These are phyloP conservation scores for Termitomyces titanicus DNA, from an alignment of 768 basidiomycete genomes.

Conservation along the genomic window DNA sequence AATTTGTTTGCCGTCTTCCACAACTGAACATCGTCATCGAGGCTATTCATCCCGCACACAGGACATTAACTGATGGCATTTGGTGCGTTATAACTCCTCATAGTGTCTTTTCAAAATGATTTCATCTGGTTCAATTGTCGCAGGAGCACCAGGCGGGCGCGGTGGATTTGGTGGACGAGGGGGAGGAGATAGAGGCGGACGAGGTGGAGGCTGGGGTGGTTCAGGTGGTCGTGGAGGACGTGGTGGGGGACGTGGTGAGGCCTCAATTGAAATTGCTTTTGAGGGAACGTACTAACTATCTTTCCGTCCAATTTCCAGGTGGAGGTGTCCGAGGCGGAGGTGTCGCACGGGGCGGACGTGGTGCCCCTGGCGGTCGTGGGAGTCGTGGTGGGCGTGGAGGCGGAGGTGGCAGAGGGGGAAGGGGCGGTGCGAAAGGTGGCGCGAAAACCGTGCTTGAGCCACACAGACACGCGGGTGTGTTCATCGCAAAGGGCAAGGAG, in stretches of 20 bases:
- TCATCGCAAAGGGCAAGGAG: constrained; percentile 97
- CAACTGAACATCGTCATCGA: constrained; percentile 6
- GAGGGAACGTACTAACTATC: neutral
- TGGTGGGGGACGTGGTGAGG: constrained; percentile 34
- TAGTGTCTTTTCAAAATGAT: neutral
- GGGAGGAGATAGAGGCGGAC: constrained; percentile 32
- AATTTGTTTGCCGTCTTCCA: constrained; percentile 4
- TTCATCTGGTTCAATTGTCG: neutral
- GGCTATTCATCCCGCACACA: neutral
- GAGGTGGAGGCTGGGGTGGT: constrained; percentile 35
- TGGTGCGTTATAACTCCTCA: constrained; percentile 10
- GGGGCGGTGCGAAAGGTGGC: constrained; percentile 77
- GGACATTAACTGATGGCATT: constrained; percentile 22
- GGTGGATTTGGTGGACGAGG: constrained; percentile 64
- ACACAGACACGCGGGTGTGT: constrained; percentile 91
- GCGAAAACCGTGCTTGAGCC: constrained; percentile 91
- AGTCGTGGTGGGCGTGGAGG: constrained; percentile 43
- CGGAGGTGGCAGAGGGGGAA: constrained; percentile 56
- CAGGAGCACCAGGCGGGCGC: constrained; percentile 67
- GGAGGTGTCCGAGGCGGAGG: constrained; percentile 26
- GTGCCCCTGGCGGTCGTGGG: constrained; percentile 39
- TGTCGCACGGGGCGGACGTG: constrained; percentile 31
- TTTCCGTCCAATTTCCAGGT: neutral
- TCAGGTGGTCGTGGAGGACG: constrained; percentile 38
- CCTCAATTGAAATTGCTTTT: neutral